Evolutionary conservation across 2,329 filamentous ascomycete species (phyloP).

Genomic region (Pyricularia sp.): DNA sequence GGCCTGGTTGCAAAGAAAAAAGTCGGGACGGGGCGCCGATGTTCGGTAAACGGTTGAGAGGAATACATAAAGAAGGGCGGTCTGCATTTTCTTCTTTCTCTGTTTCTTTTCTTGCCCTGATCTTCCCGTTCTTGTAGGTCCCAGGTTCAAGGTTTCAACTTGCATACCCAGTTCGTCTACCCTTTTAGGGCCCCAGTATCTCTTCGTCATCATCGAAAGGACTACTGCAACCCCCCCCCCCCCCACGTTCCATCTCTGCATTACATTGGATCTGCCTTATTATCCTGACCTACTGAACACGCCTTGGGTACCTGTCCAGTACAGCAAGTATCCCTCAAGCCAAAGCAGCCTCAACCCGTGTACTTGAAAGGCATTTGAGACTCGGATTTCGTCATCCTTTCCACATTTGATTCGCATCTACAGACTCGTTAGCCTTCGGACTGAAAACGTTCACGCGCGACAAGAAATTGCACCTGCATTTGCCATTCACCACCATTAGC

Average conservation of each 20-base stretch:
- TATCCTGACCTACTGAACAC: neutral
- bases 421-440: neutral
- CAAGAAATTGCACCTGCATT: neutral
- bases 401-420: neutral
- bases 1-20: neutral
- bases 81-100: neutral
- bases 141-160: neutral
- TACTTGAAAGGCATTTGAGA: neutral
- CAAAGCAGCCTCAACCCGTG: neutral
- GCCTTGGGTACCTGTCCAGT: neutral
- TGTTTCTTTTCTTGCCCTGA: neutral
- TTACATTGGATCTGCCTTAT: neutral
- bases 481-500: neutral
- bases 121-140: neutral
- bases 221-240: neutral
- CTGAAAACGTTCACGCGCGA: neutral
- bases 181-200: neutral
- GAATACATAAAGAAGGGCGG: slow-evolving; percentile 1
- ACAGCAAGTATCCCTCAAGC: neutral
- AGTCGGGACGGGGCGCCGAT: neutral
- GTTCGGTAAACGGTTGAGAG: neutral
- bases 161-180: neutral
- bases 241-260: neutral
- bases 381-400: neutral
- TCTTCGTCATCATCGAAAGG: neutral